Evolutionary conservation across 176 grass and related monocot species (phyloP), one percentile per base, ranked within the genome.

Genomic region (Phoenix dactylifera): DNA sequence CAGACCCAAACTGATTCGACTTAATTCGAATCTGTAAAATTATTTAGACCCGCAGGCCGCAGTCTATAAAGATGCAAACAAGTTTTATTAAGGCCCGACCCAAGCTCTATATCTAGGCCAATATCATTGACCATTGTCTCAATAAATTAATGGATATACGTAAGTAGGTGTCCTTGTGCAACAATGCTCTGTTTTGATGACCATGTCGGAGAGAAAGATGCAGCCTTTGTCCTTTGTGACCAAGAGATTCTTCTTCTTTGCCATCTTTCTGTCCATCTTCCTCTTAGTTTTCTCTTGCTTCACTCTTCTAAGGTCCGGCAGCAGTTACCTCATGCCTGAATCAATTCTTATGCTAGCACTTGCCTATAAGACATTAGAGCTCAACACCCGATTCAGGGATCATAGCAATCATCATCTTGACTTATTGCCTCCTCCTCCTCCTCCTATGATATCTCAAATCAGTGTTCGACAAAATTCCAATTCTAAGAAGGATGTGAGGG

Each of bases 301-400:
- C 81, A 72, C 32, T 60, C 86, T 95, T 65, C 56, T 83, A 56
- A 83, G 86, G 52, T 81, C 73, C 39, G 23, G 82, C 55, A 76
- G 69, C 68, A 67, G 60, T 51, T 52, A 20, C 26, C 52, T 72
- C n/a, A 53, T 76, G 7, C 69, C 79, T 22, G 24, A 69, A 26
- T 68, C 79, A 55, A 63, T 60, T 52, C 48, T 81, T 58, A 9
- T 77, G 23, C 24, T 76, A 35, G 53, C 57, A 23, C 54, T 60
- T 26, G 54, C 61, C 49, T 58, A 61, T 60, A 39, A 52, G 55
- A 39, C 26, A 59, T 24, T 77, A 15, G 51, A 62, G n/a, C 62
- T 70, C 55, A 50, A 58, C 25, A 19, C 6, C 14, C 2, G 3
- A 26, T 58, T 9, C 14, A 25, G 44, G 16, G 51, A 69, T 19